A percentile compares a stretch with the other conserved stretches of the same genome.
These are phyloP conservation scores for Dactylorhiza incarnata DNA, from an alignment of 106 monocot species.

Conservation along the genomic window DNA sequence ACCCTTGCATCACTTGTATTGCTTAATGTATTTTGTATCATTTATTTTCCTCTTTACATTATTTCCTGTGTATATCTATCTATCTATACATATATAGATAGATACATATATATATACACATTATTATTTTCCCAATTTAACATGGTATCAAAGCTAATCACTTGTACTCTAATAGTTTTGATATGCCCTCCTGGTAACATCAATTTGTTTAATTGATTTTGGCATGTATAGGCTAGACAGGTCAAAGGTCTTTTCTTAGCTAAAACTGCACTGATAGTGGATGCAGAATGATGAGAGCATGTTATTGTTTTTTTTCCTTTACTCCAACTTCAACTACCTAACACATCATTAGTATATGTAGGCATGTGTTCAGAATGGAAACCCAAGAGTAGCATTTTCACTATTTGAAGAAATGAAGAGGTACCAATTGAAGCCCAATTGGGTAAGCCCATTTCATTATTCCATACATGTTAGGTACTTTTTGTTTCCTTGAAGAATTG, in stretches of 20 bases:
- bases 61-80: too few relatives aligned
- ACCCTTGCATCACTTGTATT: too few relatives aligned
- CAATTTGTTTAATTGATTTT: background rate
- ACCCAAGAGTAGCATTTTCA: slow-evolving; percentile 52
- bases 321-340: background rate
- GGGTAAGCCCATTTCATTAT: slow-evolving; percentile 33
- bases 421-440: slow-evolving; percentile 47
- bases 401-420: slow-evolving; percentile 91
- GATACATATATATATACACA: too few relatives aligned
- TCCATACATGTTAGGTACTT: background rate
- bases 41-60: too few relatives aligned
- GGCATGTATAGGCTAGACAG: background rate
- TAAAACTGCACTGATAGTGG: background rate
- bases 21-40: too few relatives aligned
- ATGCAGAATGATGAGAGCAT: background rate
- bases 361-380: slow-evolving; percentile 73
- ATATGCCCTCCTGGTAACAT: background rate
- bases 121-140: too few relatives aligned
- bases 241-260: background rate
- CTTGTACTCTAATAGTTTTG: background rate
- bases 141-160: too few relatives aligned
- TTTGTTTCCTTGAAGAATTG: background rate
- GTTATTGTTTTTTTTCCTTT: background rate
- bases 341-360: slow-evolving; percentile 13
- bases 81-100: too few relatives aligned